Evolutionary conservation across 495 filamentous ascomycete species (phyloP), one percentile per base, ranked within the genome.

Genomic region (Hypomontagnella monticulosa): DNA sequence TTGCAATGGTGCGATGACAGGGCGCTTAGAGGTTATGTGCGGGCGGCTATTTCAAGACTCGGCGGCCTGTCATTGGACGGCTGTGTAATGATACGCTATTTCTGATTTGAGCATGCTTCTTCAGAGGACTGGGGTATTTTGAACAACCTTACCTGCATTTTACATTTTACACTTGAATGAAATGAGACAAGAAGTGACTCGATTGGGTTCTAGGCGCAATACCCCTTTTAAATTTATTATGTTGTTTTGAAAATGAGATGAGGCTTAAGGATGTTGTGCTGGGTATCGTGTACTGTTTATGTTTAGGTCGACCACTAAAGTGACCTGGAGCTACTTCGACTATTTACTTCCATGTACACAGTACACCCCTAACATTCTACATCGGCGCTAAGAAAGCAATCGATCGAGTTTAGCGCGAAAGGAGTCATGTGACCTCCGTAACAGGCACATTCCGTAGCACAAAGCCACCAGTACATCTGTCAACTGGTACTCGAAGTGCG

Each of bases 41-140:
- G 63, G 60, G 70, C 70, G 70, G 70, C 70, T 72, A 72, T 67
- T 67, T 41, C 34, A 36, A 65, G 53, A 33, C 20, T 52, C 3
- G 49, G 20, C 23, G 37, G 48, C 34, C 40, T 63, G 41, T 49
- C 20, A 69, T 69, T 69, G 66, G 66, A 42, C 23, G 36, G 36
- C 20, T 2, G 41, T 16, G 34, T 14, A 46, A 3, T 51, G 12
- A 16, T 46, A 44, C 27, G 57, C 58, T 58, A 33, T 34, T 48
- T 44, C 12, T 61, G 34, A 67, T 67, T 57, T 61, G 51, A 51
- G 36, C 43, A 30, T 23, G 40, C 30, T 55, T 44, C 43, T 43
- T 7, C 30, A 7, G 14, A 30, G 18, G 30, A 48, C 5, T 18
- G 62, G 57, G 38, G 36, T 41, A 19, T 37, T 52, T 34, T 58